phyloP scores from a whole-genome alignment of 345 rosid species.

The Gossypium mustelinum region DNA sequence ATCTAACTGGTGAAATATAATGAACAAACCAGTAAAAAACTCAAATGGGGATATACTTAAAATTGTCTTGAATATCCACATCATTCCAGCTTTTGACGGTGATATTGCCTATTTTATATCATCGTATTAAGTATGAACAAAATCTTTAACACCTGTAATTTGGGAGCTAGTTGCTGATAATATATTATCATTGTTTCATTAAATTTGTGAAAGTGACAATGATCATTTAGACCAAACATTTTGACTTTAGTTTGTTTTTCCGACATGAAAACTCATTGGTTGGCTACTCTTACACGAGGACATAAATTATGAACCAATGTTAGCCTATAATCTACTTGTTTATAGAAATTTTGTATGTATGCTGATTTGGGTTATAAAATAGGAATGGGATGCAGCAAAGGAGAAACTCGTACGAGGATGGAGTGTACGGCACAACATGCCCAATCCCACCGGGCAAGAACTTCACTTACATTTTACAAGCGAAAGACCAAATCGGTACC shows the following conservation, averaged over 20 bases:
- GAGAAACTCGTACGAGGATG: constrained; percentile 81
- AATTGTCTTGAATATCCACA: constrained; percentile 14
- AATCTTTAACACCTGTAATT: neutral
- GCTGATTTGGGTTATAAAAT: neutral
- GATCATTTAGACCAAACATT: neutral
- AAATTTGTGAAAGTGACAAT: neutral
- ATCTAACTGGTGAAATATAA: too few relatives aligned
- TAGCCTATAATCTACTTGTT: neutral
- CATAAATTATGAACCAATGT: neutral
- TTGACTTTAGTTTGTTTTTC: neutral
- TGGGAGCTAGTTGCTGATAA: neutral
- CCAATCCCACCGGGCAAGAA: constrained; percentile 93
- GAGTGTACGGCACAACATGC: constrained; percentile 91
- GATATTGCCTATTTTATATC: neutral
- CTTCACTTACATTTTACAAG: constrained; percentile 76
- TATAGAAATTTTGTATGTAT: neutral
- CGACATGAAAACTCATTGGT: neutral
- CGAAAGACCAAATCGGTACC: constrained; percentile 90
- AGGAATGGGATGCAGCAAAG: constrained; percentile 95
- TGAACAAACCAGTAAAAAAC: neutral
- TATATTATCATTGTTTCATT: neutral
- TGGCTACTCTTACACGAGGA: neutral
- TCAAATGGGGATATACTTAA: neutral
- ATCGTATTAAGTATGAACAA: neutral
- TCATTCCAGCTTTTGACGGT: neutral